A percentile compares a stretch with the other conserved stretches of the same genome.
Conservation (phyloP, 2,329 filamentous ascomycete species). For the Fusarium fracticaudum region DNA sequence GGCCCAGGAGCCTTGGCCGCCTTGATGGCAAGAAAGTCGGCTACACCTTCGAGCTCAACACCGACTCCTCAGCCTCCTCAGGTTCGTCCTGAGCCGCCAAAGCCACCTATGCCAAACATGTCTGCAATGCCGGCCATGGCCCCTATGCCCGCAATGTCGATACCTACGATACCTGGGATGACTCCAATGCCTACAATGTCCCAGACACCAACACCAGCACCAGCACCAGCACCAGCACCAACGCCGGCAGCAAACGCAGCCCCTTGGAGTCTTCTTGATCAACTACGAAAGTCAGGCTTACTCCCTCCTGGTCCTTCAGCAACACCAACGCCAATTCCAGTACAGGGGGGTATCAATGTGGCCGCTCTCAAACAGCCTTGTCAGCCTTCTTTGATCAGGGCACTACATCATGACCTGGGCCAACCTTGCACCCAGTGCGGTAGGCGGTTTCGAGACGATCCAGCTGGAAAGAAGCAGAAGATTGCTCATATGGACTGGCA, state of each 20-base stretch:
- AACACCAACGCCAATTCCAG: slow-evolving; percentile 48
- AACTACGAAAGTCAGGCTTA: slow-evolving; percentile 74
- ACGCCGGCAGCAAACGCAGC: slow-evolving; percentile 52
- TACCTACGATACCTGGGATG: slow-evolving; percentile 49
- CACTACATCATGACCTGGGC: slow-evolving; percentile 82
- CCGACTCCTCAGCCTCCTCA: slow-evolving; percentile 52
- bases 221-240: slow-evolving; percentile 40
- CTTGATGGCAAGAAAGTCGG: slow-evolving; percentile 64
- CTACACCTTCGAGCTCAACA: slow-evolving; percentile 59
- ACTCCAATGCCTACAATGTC: slow-evolving; percentile 55
- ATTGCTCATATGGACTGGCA: slow-evolving; percentile 97
- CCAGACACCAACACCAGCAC: slow-evolving; percentile 35
- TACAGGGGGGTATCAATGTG: slow-evolving; percentile 69
- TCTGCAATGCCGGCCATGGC: slow-evolving; percentile 43
- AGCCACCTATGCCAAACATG: slow-evolving; percentile 11
- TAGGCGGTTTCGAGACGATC: slow-evolving; percentile 81
- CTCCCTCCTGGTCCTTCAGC: slow-evolving; percentile 60
- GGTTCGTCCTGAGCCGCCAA: slow-evolving; percentile 15
- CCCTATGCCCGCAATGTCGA: slow-evolving; percentile 53
- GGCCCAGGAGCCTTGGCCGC: slow-evolving; percentile 68
- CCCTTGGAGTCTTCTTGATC: slow-evolving; percentile 71
- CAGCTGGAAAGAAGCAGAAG: slow-evolving; percentile 85
- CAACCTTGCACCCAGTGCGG: slow-evolving; percentile 93
- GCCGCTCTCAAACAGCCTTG: slow-evolving; percentile 78
- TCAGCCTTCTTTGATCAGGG: slow-evolving; percentile 76